phyloP scores from a whole-genome alignment of 305 asterid species.

The Ajuga reptans region DNA sequence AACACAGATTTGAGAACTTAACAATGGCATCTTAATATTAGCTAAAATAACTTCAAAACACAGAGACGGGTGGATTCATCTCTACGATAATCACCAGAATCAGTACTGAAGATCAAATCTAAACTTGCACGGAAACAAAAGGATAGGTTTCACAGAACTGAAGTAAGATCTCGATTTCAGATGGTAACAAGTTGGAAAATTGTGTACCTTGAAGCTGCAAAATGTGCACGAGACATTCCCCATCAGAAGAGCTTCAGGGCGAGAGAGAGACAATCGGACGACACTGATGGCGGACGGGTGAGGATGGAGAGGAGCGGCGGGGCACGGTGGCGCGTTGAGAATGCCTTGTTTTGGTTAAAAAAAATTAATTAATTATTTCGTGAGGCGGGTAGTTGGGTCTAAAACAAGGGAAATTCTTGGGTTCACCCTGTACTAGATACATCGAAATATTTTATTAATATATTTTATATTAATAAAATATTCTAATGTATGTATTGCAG shows the following conservation, averaged over 20 bases:
- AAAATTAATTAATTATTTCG: no score
- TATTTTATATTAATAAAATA: no score
- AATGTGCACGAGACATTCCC: neutral
- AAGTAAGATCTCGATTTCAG: neutral
- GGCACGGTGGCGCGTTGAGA: neutral
- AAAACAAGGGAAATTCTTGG: no score
- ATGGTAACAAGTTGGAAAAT: neutral
- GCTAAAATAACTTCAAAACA: no score
- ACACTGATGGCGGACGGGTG: neutral
- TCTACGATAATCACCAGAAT: neutral
- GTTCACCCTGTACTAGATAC: no score
- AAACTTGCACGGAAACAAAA: neutral
- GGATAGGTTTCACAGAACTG: neutral
- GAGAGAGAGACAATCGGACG: neutral
- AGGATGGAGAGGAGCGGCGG: neutral
- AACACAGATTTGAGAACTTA: no score
- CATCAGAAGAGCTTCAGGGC: neutral
- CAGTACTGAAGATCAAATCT: neutral
- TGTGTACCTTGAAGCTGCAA: constrained; percentile 2
- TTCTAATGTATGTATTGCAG: no score
- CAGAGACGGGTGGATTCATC: neutral
- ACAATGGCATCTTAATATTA: no score
- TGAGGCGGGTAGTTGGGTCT: no score
- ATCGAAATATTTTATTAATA: no score
- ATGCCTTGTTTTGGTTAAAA: no score